Evolutionary conservation across 148 eudicot species (phyloP).

Genomic region (Hydrangea macrophylla): DNA sequence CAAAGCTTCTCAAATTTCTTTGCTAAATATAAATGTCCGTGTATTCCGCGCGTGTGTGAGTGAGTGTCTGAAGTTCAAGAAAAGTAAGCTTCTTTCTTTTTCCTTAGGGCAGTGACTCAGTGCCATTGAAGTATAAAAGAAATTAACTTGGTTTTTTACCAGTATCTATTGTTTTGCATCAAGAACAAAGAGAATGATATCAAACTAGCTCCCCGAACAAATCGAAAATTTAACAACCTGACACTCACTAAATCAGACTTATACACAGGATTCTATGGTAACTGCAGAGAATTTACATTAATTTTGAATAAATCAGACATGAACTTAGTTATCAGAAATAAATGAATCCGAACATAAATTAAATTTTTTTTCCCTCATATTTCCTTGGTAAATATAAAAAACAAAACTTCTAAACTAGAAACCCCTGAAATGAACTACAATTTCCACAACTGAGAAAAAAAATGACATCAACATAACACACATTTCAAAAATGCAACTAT

Average conservation of each 20-base stretch:
- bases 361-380: background rate
- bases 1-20: background rate
- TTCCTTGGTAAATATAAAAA: background rate
- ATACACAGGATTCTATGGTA: too few relatives aligned
- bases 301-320: too few relatives aligned
- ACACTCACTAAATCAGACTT: too few relatives aligned
- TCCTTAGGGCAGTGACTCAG: too few relatives aligned
- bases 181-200: background rate
- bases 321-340: too few relatives aligned
- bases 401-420: background rate
- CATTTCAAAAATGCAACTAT: background rate
- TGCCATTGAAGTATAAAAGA: background rate
- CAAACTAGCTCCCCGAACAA: background rate
- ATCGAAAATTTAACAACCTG: background rate
- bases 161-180: background rate
- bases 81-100: too few relatives aligned
- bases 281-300: too few relatives aligned
- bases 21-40: background rate
- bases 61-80: too few relatives aligned
- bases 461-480: background rate
- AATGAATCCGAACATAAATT: too few relatives aligned
- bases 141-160: background rate
- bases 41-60: background rate
- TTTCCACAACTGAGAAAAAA: background rate
- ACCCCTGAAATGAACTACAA: background rate